Percentiles rank a stretch among this genome's conserved stretches.
These are phyloP conservation scores for Colletotrichum tanaceti DNA, from an alignment of 2,329 filamentous ascomycete species.

Conservation along the genomic window DNA sequence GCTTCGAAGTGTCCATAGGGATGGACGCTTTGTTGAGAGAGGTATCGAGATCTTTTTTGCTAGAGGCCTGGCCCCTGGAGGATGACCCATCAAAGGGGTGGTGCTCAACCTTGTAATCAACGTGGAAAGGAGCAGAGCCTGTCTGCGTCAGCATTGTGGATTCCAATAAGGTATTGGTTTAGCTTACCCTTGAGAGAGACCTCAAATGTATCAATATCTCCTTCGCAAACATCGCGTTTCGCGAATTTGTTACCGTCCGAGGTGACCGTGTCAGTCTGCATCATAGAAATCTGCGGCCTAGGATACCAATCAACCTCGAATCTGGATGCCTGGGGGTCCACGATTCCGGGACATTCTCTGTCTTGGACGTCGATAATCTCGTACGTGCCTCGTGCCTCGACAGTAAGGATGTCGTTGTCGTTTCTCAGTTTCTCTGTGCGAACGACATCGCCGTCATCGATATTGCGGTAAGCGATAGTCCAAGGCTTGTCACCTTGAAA, in stretches of 20 bases:
- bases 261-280: slow-evolving; percentile 72
- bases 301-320: slow-evolving; percentile 90
- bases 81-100: slow-evolving; percentile 49
- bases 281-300: slow-evolving; percentile 77
- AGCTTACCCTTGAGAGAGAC: slow-evolving; percentile 78
- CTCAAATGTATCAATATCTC: slow-evolving; percentile 90
- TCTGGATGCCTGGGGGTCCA: slow-evolving; percentile 77
- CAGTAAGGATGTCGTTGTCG: slow-evolving; percentile 76
- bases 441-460: slow-evolving; percentile 62
- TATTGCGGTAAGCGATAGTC: slow-evolving; percentile 80
- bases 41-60: slow-evolving; percentile 78
- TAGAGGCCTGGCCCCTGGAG: slow-evolving; percentile 16
- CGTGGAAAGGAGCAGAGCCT: slow-evolving; percentile 79
- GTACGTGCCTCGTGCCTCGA: slow-evolving; percentile 78
- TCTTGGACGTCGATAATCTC: slow-evolving; percentile 83
- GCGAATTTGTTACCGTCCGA: slow-evolving; percentile 65
- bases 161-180: background rate
- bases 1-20: slow-evolving; percentile 84
- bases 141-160: slow-evolving; percentile 47
- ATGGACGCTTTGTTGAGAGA: slow-evolving; percentile 81
- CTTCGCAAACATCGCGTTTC: slow-evolving; percentile 91
- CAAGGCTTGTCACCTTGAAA: slow-evolving; percentile 89
- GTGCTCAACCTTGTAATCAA: slow-evolving; percentile 29
- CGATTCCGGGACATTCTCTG: slow-evolving; percentile 81
- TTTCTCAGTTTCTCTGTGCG: slow-evolving; percentile 62